Evolutionary conservation across 176 grass and related monocot species (phyloP), one percentile per base, ranked within the genome.

Genomic region (Oryza officinalis): DNA sequence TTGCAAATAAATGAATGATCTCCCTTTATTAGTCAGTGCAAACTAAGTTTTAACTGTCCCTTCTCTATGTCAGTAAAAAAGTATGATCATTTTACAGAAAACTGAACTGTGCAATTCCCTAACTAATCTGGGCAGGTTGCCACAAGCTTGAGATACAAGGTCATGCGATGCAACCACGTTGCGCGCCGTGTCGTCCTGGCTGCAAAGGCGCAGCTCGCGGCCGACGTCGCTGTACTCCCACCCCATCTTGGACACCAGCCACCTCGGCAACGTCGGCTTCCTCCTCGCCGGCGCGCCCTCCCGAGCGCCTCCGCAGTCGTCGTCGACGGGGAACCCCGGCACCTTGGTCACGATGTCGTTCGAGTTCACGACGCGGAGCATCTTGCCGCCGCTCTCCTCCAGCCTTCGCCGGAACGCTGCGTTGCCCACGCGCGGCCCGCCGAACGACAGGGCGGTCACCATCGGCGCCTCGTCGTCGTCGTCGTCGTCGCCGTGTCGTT

Each of bases 201-300:
- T 45, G 47, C 66, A 23, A 11, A 93, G 60, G 15, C 81, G 81
- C 52, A 93, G 85, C 84, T 93, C 91, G 23, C 77, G 63, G 17
- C 85, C 91, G 49, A 93, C 74, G 81, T 93, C 77, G 75, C 76
- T 65, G 85, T 90, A 93, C 47, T 17, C 87, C 91, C 87, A 92
- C 8, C 87, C 91, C 64, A 86, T 77, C 80, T 84, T 89, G 0
- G 87, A 26, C 22, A 43, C 33, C 38, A 89, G 60, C 85, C 91
- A 90, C 80, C 77, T 85, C 47, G 78, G 78, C 49, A 73, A 14
- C 47, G n/a, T 54, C 63, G 67, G 0, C 68, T 5, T 61, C 67
- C 1, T 54, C 78, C 4, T 60, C 41, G 30, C 61, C 57, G 57
- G 8, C 14, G 69, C 67, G 40, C 13, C 54, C 5, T 15, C 37